Percentiles rank a stretch among this genome's conserved stretches.
Evolutionary conservation across 805 yeast species (phyloP).

Genomic region (Metschnikowia baotianmanensis): DNA sequence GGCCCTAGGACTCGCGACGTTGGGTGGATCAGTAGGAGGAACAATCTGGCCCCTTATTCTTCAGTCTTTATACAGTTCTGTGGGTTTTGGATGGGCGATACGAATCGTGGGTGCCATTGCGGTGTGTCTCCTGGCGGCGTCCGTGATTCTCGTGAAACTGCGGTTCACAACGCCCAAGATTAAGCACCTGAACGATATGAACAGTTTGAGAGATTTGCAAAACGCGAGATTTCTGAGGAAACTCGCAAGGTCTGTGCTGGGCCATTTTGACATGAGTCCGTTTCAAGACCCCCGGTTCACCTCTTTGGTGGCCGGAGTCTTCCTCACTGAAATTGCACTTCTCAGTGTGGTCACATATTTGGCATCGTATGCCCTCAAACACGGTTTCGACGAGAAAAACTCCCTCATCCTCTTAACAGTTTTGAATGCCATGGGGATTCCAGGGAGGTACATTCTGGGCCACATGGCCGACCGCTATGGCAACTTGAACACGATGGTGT

Average conservation of each 20-base stretch:
- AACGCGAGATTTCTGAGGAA: too few relatives aligned
- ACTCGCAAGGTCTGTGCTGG: constrained; percentile 2
- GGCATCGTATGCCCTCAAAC: constrained; percentile 53
- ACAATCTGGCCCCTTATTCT: constrained; percentile 56
- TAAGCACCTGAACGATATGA: too few relatives aligned
- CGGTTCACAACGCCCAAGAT: constrained; percentile 18
- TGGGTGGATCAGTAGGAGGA: constrained; percentile 71
- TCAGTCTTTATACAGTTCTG: constrained; percentile 38
- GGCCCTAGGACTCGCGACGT: constrained; percentile 59
- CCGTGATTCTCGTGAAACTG: constrained; percentile 29
- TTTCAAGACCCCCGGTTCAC: constrained; percentile 38
- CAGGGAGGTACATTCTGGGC: constrained; percentile 58
- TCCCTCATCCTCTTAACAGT: constrained; percentile 46
- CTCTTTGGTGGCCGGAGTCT: constrained; percentile 39
- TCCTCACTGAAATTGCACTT: constrained; percentile 50
- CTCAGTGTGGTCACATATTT: constrained; percentile 53
- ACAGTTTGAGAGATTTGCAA: too few relatives aligned
- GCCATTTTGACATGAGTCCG: constrained; percentile 37
- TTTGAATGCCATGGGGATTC: constrained; percentile 44
- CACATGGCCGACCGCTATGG: constrained; percentile 54
- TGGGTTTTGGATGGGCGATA: constrained; percentile 64
- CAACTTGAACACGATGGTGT: constrained; percentile 53
- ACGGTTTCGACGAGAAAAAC: constrained; percentile 44
- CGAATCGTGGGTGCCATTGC: constrained; percentile 43
- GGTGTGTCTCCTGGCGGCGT: constrained; percentile 24